Conservation (phyloP, 345 rosid species). For the Luvunga scandens region DNA sequence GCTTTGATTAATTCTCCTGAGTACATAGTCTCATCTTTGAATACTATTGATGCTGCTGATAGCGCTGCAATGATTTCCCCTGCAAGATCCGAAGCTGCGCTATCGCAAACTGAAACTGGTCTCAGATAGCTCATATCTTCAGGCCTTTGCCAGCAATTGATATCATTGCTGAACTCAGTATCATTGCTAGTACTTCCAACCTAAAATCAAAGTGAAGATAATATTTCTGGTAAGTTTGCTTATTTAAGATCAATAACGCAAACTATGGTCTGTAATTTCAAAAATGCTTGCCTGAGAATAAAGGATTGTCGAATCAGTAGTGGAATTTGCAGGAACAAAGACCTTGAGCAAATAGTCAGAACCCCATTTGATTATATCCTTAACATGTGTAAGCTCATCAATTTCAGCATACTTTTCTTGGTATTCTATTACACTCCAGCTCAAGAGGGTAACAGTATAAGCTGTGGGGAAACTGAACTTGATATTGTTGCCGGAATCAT, state of each 20-base stretch:
- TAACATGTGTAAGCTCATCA: slow-evolving; percentile 57
- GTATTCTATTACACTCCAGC: slow-evolving; percentile 67
- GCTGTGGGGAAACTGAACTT: slow-evolving; percentile 66
- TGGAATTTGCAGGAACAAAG: slow-evolving; percentile 33
- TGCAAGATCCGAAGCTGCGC: slow-evolving; percentile 47
- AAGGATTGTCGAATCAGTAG: slow-evolving; percentile 21
- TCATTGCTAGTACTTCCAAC: slow-evolving; percentile 42
- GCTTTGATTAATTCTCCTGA: slow-evolving; percentile 24
- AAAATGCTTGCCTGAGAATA: slow-evolving; percentile 54
- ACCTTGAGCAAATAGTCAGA: slow-evolving; percentile 55
- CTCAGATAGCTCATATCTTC: slow-evolving; percentile 58
- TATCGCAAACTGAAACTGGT: slow-evolving; percentile 39
- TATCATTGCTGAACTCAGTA: slow-evolving; percentile 28
- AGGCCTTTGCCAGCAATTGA: slow-evolving; percentile 66
- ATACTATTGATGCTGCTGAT: slow-evolving; percentile 59
- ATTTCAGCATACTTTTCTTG: slow-evolving; percentile 46
- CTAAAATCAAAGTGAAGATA: slow-evolving; percentile 23
- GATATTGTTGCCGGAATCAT: slow-evolving; percentile 61
- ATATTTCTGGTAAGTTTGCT: not conserved
- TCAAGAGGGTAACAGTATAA: slow-evolving; percentile 52
- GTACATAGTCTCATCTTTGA: slow-evolving; percentile 39
- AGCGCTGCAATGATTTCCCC: slow-evolving; percentile 57
- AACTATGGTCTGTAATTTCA: not conserved
- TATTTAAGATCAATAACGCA: not conserved
- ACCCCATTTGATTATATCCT: slow-evolving; percentile 61